Base-by-base conservation (phyloP, 768 basidiomycete genomes). In the Boletus sensibilis region DNA sequence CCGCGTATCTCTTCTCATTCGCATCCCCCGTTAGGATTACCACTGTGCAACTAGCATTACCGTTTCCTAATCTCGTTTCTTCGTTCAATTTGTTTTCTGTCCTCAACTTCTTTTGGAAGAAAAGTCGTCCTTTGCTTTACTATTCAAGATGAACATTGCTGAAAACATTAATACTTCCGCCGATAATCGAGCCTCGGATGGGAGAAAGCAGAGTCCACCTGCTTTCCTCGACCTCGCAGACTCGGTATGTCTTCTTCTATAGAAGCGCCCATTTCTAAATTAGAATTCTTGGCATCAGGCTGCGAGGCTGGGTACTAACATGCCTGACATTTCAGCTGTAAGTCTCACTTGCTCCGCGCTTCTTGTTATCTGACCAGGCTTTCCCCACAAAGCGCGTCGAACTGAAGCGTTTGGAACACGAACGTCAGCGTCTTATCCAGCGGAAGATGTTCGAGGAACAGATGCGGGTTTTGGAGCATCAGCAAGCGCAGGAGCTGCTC, bases 361-460 rank as follows among this genome's bases (percentile, higher is more conserved):
- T 42, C 7, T 37, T 11, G 3, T 53, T 3, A n/a, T 50, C 58
- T 63, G 45, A 55, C 48, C 37, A 43, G 12, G 53, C 21, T 57
- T 59, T 51, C 33, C 53, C 43, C 6, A 42, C 29, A 42, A 74
- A 92, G 89, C 90, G 91, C 65, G 87, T 94, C 58, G 92, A 95
- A 70, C 79, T 93, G 68, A 97, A 94, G 72, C 89, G 94, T 63
- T 75, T 90, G 61, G 74, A 72, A 55, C 93, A 98, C 68, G 94
- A 97, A 74, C 86, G 91, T 50, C 92, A 94, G 74, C 92, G 94
- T 59, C 76, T 76, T 38, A 71, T 91, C 41, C 94, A 96, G 71
- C 87, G 94, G 69, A 89, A 86, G 74, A 75, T 92, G 66, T 98
- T 98, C 72, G 95, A 98, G 74, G 92, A 96, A 65, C 94, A 97